These are phyloP conservation scores for Asterophora parasitica DNA, from an alignment of 768 basidiomycete species.

Conservation along the genomic window DNA sequence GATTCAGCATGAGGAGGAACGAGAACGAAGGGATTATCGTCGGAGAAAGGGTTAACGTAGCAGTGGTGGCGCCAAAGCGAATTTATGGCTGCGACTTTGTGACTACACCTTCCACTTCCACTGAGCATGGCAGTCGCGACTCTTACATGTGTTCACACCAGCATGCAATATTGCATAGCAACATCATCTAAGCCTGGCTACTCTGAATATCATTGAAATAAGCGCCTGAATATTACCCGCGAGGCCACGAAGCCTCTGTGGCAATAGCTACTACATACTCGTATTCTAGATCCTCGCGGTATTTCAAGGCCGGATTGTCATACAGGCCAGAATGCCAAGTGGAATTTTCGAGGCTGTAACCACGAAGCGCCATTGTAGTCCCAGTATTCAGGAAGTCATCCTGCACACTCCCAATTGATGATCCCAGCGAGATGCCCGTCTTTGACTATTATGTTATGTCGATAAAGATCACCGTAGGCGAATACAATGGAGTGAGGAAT, in stretches of 20 bases:
- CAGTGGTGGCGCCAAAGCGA: too few species aligned
- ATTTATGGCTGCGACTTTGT: too few species aligned
- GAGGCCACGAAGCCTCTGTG: not conserved
- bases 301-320: conserved; percentile 4
- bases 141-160: too few species aligned
- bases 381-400: conserved; percentile 21
- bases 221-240: too few species aligned
- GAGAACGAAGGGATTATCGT: conserved; percentile 3
- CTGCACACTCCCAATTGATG: conserved; percentile 20
- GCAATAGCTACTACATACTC: not conserved
- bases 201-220: too few species aligned
- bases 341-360: not conserved
- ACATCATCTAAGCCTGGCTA: too few species aligned
- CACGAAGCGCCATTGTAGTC: conserved; percentile 5
- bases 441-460: conserved; percentile 9
- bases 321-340: not conserved
- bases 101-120: too few species aligned
- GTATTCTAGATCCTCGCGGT: conserved; percentile 6
- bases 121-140: too few species aligned
- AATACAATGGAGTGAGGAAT: conserved; percentile 5
- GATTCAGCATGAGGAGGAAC: too few species aligned
- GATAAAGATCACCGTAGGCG: conserved; percentile 7
- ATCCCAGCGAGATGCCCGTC: conserved; percentile 5
- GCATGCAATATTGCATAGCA: too few species aligned
- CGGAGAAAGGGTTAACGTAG: not conserved